Percentiles rank a stretch among this genome's conserved stretches.
phyloP scores from a whole-genome alignment of 2,329 filamentous ascomycete genomes.

The Rutstroemia sp. region DNA sequence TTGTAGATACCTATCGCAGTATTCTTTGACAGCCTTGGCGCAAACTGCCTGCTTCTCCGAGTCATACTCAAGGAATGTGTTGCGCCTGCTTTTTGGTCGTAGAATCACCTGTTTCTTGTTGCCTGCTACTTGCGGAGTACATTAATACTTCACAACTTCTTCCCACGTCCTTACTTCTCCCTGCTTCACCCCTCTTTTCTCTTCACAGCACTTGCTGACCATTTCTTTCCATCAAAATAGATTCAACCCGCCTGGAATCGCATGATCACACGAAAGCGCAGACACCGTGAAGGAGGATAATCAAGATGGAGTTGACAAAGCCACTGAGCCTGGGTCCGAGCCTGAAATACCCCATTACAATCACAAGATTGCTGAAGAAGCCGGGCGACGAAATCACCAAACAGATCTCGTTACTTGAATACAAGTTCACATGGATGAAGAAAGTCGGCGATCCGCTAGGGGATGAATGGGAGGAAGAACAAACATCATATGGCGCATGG shows the following conservation, averaged over 20 bases:
- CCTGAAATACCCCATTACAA: constrained; percentile 88
- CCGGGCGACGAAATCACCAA: constrained; percentile 69
- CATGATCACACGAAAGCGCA: constrained; percentile 26
- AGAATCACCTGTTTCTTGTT: too few species aligned
- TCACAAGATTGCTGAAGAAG: constrained; percentile 74
- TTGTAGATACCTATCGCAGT: constrained; percentile 22
- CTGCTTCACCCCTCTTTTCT: neutral
- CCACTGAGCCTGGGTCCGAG: constrained; percentile 47
- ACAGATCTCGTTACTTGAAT: constrained; percentile 74
- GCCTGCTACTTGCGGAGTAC: neutral
- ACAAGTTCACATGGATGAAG: constrained; percentile 76
- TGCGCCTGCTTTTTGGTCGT: neutral
- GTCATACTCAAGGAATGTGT: neutral
- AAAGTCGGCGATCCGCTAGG: constrained; percentile 61
- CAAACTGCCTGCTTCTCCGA: constrained; percentile 14
- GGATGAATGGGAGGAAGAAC: constrained; percentile 58
- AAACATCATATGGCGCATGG: constrained; percentile 68
- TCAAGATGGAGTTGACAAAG: constrained; percentile 35
- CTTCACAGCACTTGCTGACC: constrained; percentile 13
- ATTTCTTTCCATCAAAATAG: constrained; percentile 5
- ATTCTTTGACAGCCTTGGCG: constrained; percentile 16
- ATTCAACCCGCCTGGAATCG: constrained; percentile 14
- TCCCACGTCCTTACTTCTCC: neutral
- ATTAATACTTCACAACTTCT: neutral
- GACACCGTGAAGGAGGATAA: constrained; percentile 22